phyloP scores from a whole-genome alignment of 352 stramenopile species.

The Globisporangium megalacanthum region DNA sequence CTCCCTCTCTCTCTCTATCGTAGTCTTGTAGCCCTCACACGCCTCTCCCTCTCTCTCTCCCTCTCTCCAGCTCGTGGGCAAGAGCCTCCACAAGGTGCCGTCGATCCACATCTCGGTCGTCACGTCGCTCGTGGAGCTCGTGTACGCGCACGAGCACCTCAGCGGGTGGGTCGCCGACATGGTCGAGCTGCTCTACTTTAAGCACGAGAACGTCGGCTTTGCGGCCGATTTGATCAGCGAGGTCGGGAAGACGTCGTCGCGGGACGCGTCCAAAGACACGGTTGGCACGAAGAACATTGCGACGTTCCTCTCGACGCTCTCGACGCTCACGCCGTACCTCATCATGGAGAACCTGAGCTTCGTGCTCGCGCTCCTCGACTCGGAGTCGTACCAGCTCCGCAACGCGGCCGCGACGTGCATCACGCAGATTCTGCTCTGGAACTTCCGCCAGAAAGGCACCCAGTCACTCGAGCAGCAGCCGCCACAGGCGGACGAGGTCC shows the following conservation, averaged over 20 bases:
- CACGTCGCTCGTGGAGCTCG: conserved; percentile 63
- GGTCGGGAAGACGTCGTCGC: conserved; percentile 66
- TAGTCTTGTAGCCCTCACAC: not conserved
- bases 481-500: not conserved
- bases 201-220: conserved; percentile 59
- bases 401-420: conserved; percentile 76
- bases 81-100: conserved; percentile 51
- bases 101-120: conserved; percentile 67
- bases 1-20: not conserved
- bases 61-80: conserved; percentile 40
- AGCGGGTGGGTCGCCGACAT: conserved; percentile 54
- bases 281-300: conserved; percentile 71
- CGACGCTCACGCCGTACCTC: conserved; percentile 53
- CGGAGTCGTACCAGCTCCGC: conserved; percentile 69
- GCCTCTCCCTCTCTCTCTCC: not conserved
- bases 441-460: conserved; percentile 48
- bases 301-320: conserved; percentile 61
- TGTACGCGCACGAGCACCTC: conserved; percentile 69
- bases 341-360: conserved; percentile 78
- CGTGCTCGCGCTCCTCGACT: conserved; percentile 65
- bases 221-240: conserved; percentile 70
- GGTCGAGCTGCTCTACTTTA: conserved; percentile 51
- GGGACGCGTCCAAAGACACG: conserved; percentile 64
- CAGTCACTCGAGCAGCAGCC: conserved; percentile 14
- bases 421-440: conserved; percentile 71